Conservation (phyloP, 2,329 filamentous ascomycete genomes). For the Colletotrichum phormii region DNA sequence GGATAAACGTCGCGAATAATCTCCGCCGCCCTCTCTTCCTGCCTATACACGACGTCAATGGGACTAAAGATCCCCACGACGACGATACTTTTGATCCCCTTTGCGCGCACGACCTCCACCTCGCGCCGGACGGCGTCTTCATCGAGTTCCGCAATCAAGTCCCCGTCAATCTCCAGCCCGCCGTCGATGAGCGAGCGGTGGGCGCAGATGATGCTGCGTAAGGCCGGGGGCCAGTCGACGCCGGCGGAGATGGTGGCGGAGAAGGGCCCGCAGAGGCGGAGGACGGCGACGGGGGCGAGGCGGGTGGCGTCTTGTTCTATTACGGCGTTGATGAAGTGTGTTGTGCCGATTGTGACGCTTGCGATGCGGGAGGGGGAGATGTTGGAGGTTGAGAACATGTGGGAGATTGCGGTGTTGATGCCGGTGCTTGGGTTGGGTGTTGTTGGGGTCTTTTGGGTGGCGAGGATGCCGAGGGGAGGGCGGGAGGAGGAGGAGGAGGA, state of each 20-base stretch:
- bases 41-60: conserved; percentile 63
- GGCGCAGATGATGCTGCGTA: conserved; percentile 59
- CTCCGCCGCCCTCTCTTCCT: conserved; percentile 63
- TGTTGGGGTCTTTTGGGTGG: conserved; percentile 59
- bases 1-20: conserved; percentile 54
- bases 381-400: conserved; percentile 52
- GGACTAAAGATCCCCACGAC: conserved; percentile 63
- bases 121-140: conserved; percentile 52
- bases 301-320: conserved; percentile 62
- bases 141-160: conserved; percentile 57
- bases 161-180: conserved; percentile 64
- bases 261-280: conserved; percentile 66
- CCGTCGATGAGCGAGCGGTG: conserved; percentile 59
- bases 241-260: conserved; percentile 61
- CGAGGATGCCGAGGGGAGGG: conserved; percentile 56
- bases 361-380: conserved; percentile 52
- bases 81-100: conserved; percentile 59
- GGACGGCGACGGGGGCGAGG: conserved; percentile 62
- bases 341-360: conserved; percentile 66
- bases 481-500: conserved; percentile 42
- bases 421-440: conserved; percentile 57
- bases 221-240: conserved; percentile 63
- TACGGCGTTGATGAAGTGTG: conserved; percentile 70
- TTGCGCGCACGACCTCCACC: conserved; percentile 57
- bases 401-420: conserved; percentile 55